Base-by-base conservation (phyloP, 2,329 filamentous ascomycete genomes). In the Coniochaeta pulveracea region DNA sequence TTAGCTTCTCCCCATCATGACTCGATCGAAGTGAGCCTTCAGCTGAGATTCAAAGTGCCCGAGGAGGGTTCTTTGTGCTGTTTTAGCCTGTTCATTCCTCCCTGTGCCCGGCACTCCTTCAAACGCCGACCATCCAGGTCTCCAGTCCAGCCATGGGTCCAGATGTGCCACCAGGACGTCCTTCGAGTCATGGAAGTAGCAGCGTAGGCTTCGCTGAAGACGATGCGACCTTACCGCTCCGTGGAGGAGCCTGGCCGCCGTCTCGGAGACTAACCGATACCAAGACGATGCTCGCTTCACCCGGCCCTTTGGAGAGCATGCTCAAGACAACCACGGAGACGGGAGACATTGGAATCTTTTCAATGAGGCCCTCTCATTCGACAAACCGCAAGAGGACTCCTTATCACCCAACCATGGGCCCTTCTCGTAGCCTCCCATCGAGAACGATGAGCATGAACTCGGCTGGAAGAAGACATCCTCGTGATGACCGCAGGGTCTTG, bases 321-420 rank as follows among this genome's bases (percentile, higher is more conserved):
- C 57, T 79, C 37, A 78, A 71, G 54, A 78, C 68, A 4, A 76
- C 70, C 2, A 78, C 73, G 1, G 75, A 79, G 46, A 76, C 72
- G 7, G 73, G 74, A n/a, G 72, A 79, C 42, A 73, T 76, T 42
- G 72, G 72, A 4, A 53, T 69, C 32, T 77, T 76, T 48, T 72
- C 68, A 33, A 71, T 74, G 42, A 62, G 57, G 29, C 57, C 64
- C 6, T 36, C 55, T 11, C 50, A 48, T 8, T 53, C 57, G 10
- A 42, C 10, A 42, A 49, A 37, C 14, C 39, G 40, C 28, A 44
- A 7, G 22, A 18, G n/a, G 19, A 16, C 23, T 6, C 33, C 35
- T 4, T 19, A 19, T 34, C 51, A 50, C 12, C 36, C 46, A 21
- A 50, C 50, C 35, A 43, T 48, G 14, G 47, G 46, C 15, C 39